Evolutionary conservation across 805 yeast species (phyloP).

Genomic region (Lachancea kluyveri): DNA sequence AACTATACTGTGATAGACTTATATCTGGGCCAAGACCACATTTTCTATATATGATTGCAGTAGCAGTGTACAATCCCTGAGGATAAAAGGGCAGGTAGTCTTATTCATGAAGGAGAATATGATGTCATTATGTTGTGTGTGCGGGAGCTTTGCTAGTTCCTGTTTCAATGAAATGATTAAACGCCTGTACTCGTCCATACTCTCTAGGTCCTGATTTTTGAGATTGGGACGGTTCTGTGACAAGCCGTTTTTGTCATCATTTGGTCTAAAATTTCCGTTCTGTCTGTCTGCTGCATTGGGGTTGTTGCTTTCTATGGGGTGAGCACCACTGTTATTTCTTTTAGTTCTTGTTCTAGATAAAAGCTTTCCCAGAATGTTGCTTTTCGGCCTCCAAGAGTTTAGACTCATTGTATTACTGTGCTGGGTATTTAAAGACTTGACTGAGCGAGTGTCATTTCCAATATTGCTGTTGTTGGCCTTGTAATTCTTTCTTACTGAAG

Average conservation of each 20-base stretch:
- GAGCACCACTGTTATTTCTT: not conserved
- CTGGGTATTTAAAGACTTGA: too few relatives aligned
- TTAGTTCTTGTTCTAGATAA: not conserved
- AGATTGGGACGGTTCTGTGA: too few relatives aligned
- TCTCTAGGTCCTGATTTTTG: conserved; percentile 6
- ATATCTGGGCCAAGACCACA: conserved; percentile 2
- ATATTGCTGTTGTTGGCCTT: too few relatives aligned
- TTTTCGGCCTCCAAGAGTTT: not conserved
- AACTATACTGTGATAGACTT: too few relatives aligned
- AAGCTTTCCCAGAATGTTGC: not conserved
- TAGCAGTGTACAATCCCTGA: conserved; percentile 13
- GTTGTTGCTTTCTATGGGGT: not conserved
- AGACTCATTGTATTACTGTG: too few relatives aligned
- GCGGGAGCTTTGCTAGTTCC: conserved; percentile 9
- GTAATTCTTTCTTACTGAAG: too few relatives aligned
- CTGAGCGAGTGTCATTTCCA: too few relatives aligned
- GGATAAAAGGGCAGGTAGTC: conserved; percentile 12
- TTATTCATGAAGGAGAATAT: conserved; percentile 13
- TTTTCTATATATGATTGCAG: conserved; percentile 6
- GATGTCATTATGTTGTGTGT: conserved; percentile 10
- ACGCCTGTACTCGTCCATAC: conserved; percentile 12
- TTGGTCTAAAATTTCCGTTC: too few relatives aligned
- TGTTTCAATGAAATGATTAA: conserved; percentile 8
- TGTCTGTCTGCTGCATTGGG: too few relatives aligned
- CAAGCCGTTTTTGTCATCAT: too few relatives aligned